Evolutionary conservation across 2,329 filamentous ascomycete species (phyloP).

Genomic region (Aspergillus ruber): DNA sequence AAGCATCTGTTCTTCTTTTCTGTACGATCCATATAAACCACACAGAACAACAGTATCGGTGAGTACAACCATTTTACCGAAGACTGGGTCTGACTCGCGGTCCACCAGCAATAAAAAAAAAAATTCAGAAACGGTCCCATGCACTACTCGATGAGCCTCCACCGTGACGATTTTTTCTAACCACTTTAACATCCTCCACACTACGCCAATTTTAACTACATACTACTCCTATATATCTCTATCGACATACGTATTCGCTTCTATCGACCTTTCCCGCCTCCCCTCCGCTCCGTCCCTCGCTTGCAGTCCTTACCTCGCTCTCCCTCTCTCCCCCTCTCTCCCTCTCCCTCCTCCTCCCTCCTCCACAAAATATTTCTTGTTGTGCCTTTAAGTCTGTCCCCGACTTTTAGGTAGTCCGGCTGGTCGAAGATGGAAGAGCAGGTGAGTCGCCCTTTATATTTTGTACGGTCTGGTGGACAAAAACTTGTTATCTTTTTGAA

Average conservation of each 20-base stretch:
- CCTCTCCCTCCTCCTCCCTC: constrained; percentile 8
- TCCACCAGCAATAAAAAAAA: neutral
- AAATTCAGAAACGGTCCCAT: constrained; percentile 7
- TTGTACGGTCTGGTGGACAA: neutral
- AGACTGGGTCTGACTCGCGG: constrained; percentile 8
- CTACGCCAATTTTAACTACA: constrained; percentile 5
- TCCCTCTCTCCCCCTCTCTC: constrained; percentile 4
- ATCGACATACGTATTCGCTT: no score
- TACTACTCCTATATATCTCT: constrained; percentile 1
- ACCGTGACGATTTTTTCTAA: constrained; percentile 11
- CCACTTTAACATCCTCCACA: constrained; percentile 6
- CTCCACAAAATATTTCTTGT: constrained; percentile 8
- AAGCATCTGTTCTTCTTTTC: neutral
- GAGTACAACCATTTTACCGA: constrained; percentile 6
- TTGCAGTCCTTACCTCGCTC: neutral
- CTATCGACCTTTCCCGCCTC: no score
- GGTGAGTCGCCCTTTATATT: constrained; percentile 22
- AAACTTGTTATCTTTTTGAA: neutral
- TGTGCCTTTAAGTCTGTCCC: constrained; percentile 16
- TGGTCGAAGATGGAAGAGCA: constrained; percentile 42
- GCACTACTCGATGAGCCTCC: constrained; percentile 15
- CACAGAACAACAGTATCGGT: neutral
- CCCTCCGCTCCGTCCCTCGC: no score
- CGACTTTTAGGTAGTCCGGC: constrained; percentile 28
- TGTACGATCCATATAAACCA: neutral